Evolutionary conservation across 306 rosid species (phyloP).

Genomic region (Begonia masoniana): DNA sequence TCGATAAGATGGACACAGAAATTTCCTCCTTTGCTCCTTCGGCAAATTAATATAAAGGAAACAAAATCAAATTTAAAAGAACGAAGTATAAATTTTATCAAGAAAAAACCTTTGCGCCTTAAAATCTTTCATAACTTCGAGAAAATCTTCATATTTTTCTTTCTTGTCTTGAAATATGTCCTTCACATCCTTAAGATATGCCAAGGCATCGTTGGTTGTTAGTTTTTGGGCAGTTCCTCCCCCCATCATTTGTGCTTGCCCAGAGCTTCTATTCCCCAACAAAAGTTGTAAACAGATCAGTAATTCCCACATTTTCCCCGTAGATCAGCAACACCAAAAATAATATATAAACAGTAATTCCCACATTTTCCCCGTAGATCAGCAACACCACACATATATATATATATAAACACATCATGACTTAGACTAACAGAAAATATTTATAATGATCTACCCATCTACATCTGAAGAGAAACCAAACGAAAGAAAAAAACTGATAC

Average conservation of each 20-base stretch:
- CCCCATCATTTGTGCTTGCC: constrained; percentile 69
- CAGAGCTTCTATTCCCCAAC: constrained; percentile 47
- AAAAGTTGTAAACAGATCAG: background rate
- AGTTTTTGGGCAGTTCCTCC: constrained; percentile 61
- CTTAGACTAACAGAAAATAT: no score
- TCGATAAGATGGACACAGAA: constrained; percentile 15
- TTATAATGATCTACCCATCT: background rate
- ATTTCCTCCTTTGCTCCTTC: background rate
- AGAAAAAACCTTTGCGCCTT: constrained; percentile 71
- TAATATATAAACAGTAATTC: no score
- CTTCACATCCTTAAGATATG: constrained; percentile 92
- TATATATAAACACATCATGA: no score
- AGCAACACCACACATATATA: no score
- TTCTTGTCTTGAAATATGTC: constrained; percentile 88
- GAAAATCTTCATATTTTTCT: constrained; percentile 88
- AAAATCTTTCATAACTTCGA: constrained; percentile 98
- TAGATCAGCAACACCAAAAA: constrained; percentile 8
- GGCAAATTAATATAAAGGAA: background rate
- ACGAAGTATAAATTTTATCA: no score
- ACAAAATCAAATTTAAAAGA: background rate
- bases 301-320: constrained; percentile 12
- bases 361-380: constrained; percentile 18
- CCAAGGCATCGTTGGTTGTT: constrained; percentile 83
- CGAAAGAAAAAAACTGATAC: constrained; percentile 5
- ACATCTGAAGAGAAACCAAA: background rate